Evolutionary conservation across 2,329 filamentous ascomycete species (phyloP), one percentile per base, ranked within the genome.

Genomic region (Phaeophleospora eucalypticola): DNA sequence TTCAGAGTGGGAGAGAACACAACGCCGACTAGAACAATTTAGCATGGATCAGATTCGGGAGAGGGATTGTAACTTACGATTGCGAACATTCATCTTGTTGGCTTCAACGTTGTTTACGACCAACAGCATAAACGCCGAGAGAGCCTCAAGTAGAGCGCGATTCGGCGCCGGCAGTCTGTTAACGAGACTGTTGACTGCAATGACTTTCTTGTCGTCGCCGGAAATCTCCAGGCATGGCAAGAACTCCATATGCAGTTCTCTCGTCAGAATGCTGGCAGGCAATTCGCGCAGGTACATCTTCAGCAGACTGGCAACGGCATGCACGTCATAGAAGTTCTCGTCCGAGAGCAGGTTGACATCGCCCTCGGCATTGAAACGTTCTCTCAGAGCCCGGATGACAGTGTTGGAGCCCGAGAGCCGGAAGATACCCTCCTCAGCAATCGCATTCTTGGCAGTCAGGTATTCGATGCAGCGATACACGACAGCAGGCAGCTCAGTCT

Each of bases 41-140:
- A 4, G 20, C 24, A n/a, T n/a, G n/a, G n/a, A n/a, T n/a, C n/a
- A n/a, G n/a, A n/a, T n/a, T n/a, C n/a, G 21, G 33, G 20, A 7
- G 20, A n/a, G 7, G n/a, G 10, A 14, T 3, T 17, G 21, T 24
- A 29, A 57, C 68, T 64, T 58, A 71, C 68, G 72, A 63, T 98
- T 98, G 56, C 91, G 84, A 43, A 96, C 87, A 9, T 87, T 96
- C 93, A 98, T 98, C 76, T 96, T 97, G 74, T 98, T 98, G 52
- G 86, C 75, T 58, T 87, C 84, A 4, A 89, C 77, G 59, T 96
- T 89, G 68, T 93, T 89, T 63, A 96, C 89, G 59, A 98, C 91
- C 61, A 86, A 85, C 63, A 95, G 88, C 59, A 98, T 71, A 70
- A 95, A 96, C 3, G 86, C 82, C 39, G 91, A 87, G 45, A 98